Conservation (phyloP, 345 rosid genomes). For the Cardamine resedifolia region DNA sequence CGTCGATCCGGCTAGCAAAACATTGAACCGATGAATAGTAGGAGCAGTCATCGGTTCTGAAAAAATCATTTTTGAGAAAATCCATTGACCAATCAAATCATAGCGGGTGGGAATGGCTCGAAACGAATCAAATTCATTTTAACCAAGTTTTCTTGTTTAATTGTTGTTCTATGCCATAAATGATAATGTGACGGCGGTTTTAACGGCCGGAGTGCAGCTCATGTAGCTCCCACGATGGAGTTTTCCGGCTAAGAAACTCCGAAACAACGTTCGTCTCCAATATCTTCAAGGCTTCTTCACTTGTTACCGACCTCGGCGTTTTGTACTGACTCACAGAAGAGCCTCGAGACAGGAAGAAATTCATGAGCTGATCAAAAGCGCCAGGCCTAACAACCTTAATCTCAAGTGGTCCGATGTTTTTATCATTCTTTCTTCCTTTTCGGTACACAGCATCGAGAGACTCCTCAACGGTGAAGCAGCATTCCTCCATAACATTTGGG, state of each 20-base stretch:
- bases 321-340: conserved; percentile 93
- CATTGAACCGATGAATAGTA: not conserved
- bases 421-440: conserved; percentile 60
- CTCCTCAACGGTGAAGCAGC: conserved; percentile 72
- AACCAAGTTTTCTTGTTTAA: too few species aligned
- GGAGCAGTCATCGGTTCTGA: too few species aligned
- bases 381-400: conserved; percentile 69
- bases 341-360: conserved; percentile 64
- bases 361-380: conserved; percentile 78
- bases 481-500: conserved; percentile 50
- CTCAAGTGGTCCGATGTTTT: conserved; percentile 74
- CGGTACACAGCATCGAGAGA: conserved; percentile 78
- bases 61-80: too few species aligned
- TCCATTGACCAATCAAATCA: not conserved
- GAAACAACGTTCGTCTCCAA: conserved; percentile 61
- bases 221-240: conserved; percentile 56
- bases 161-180: too few species aligned
- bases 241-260: conserved; percentile 51
- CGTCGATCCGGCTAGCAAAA: not conserved
- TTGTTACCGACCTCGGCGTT: conserved; percentile 81
- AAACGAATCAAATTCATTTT: too few species aligned
- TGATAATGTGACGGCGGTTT: not conserved
- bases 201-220: conserved; percentile 13
- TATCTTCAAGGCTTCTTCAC: conserved; percentile 49
- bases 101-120: conserved; percentile 44